Conservation (phyloP, 2,329 filamentous ascomycete genomes). For the Sclerotinia minor region DNA sequence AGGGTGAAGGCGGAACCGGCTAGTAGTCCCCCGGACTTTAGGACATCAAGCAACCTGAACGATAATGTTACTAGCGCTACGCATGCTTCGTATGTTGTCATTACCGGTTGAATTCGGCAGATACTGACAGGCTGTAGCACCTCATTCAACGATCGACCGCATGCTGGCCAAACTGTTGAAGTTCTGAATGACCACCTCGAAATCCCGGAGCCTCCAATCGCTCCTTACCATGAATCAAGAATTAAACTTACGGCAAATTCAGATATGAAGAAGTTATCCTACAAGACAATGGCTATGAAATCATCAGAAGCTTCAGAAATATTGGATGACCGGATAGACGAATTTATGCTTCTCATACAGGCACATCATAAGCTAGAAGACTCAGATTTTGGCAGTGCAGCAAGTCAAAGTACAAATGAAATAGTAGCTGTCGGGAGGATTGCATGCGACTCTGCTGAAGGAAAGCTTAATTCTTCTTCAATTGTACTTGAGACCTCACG, state of each 20-base stretch:
- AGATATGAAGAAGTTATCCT: slow-evolving; percentile 85
- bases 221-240: slow-evolving; percentile 71
- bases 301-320: slow-evolving; percentile 89
- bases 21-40: slow-evolving; percentile 49
- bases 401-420: slow-evolving; percentile 79
- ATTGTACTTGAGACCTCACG: slow-evolving; percentile 87
- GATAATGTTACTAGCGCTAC: background rate
- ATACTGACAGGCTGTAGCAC: slow-evolving; percentile 48
- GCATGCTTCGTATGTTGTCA: slow-evolving; percentile 9
- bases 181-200: slow-evolving; percentile 76
- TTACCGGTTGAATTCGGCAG: background rate
- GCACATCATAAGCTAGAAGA: slow-evolving; percentile 75
- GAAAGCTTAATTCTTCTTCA: slow-evolving; percentile 81
- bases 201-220: slow-evolving; percentile 66
- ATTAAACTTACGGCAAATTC: slow-evolving; percentile 84
- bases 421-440: slow-evolving; percentile 90
- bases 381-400: slow-evolving; percentile 81
- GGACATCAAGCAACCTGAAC: slow-evolving; percentile 42
- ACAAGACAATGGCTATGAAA: slow-evolving; percentile 94
- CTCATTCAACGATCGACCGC: slow-evolving; percentile 73
- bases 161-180: slow-evolving; percentile 80
- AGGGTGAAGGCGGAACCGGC: slow-evolving; percentile 48
- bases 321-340: slow-evolving; percentile 92
- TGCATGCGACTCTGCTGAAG: slow-evolving; percentile 82
- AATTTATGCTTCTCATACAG: slow-evolving; percentile 74